phyloP scores from a whole-genome alignment of 148 eudicot species.

The Gaultheria prostrata region DNA sequence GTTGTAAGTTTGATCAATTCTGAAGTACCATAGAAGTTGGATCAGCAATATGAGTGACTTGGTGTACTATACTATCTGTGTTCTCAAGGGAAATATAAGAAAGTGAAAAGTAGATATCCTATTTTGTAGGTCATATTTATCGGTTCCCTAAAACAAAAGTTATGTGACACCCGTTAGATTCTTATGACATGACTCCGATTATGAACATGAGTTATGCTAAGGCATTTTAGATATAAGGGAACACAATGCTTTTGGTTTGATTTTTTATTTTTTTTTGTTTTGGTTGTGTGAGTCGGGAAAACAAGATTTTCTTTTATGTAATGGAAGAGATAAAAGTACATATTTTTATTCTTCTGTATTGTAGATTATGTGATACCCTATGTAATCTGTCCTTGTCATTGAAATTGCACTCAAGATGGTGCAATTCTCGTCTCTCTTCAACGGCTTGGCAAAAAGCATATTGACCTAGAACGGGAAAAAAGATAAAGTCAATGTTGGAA shows the following conservation, averaged over 20 bases:
- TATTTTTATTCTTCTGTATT: background rate
- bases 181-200: no score
- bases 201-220: no score
- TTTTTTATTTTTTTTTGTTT: no score
- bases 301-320: background rate
- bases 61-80: background rate
- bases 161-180: no score
- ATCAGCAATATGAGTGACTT: background rate
- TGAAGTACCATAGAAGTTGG: background rate
- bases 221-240: no score
- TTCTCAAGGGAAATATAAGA: no score
- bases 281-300: background rate
- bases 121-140: no score
- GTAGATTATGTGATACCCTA: background rate
- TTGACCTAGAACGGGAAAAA: constrained; percentile 30
- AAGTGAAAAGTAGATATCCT: no score
- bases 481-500: constrained; percentile 22
- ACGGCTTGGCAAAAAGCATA: constrained; percentile 30
- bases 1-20: background rate
- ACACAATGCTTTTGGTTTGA: no score
- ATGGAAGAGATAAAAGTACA: background rate
- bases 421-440: constrained; percentile 38
- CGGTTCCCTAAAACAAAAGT: no score
- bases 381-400: background rate
- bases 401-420: constrained; percentile 37